phyloP scores from a whole-genome alignment of 1,284 basidiomycete genomes.

The Cryptococcus maquisensis region DNA sequence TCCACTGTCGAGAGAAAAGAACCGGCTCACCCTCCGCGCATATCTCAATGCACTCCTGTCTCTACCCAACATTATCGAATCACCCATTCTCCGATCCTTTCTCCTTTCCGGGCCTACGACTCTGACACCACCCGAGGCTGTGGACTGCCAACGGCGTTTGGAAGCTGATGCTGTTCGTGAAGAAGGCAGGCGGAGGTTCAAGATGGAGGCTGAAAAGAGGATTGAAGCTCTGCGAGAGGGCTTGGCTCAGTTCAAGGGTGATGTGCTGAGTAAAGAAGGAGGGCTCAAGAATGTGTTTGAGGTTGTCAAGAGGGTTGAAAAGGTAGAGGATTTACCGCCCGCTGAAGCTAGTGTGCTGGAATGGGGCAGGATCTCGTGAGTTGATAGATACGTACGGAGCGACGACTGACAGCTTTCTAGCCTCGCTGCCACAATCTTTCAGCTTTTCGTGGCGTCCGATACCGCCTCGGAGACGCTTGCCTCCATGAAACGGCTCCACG shows the following conservation, averaged over 20 bases:
- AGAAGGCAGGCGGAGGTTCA: slow-evolving; percentile 79
- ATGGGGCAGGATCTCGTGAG: slow-evolving; percentile 93
- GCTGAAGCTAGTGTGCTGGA: slow-evolving; percentile 87
- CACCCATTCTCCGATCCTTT: slow-evolving; percentile 81
- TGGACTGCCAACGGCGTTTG: slow-evolving; percentile 74
- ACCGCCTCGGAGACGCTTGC: slow-evolving; percentile 85
- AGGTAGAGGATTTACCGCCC: slow-evolving; percentile 71
- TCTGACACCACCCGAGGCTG: slow-evolving; percentile 68
- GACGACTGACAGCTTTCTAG: slow-evolving; percentile 44
- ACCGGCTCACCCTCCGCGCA: slow-evolving; percentile 86
- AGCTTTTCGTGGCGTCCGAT: slow-evolving; percentile 89
- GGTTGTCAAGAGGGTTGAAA: slow-evolving; percentile 76
- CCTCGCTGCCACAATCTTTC: slow-evolving; percentile 91
- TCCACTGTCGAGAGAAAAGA: slow-evolving; percentile 83
- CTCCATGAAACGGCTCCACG: slow-evolving; percentile 86
- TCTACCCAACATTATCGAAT: slow-evolving; percentile 71
- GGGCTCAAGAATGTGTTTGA: slow-evolving; percentile 83
- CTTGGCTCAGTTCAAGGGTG: slow-evolving; percentile 82
- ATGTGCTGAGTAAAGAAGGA: slow-evolving; percentile 81
- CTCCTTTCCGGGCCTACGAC: slow-evolving; percentile 71
- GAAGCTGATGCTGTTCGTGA: slow-evolving; percentile 87
- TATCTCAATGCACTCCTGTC: slow-evolving; percentile 79
- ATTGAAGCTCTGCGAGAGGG: slow-evolving; percentile 84
- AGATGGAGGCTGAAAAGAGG: slow-evolving; percentile 75
- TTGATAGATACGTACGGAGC: slow-evolving; percentile 2